These are phyloP conservation scores for Clohesyomyces aquaticus DNA, from an alignment of 495 filamentous ascomycete species.

Conservation along the genomic window DNA sequence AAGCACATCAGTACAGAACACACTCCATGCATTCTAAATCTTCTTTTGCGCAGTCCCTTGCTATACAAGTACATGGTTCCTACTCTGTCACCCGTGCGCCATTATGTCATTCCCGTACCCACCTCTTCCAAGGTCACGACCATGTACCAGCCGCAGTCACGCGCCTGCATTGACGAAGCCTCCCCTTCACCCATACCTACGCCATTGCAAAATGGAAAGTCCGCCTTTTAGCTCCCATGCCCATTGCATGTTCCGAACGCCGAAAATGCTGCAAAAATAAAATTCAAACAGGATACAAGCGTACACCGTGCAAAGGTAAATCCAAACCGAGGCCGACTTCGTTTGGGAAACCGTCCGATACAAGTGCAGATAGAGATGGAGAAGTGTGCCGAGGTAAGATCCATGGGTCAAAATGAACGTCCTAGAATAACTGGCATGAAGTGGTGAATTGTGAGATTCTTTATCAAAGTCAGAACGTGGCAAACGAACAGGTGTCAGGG, in stretches of 20 bases:
- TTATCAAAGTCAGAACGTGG: neutral
- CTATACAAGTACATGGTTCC: neutral
- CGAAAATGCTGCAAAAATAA: conserved; percentile 14
- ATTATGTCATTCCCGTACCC: neutral
- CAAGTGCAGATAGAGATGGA: neutral
- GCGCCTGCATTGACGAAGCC: conserved; percentile 4
- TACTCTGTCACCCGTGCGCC: conserved; percentile 4
- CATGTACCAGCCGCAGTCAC: conserved; percentile 2
- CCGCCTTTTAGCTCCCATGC: conserved; percentile 7
- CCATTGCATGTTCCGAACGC: conserved; percentile 20
- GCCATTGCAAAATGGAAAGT: conserved; percentile 3
- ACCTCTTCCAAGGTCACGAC: neutral
- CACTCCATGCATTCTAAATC: neutral
- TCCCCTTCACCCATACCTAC: conserved; percentile 1
- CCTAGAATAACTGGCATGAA: no score
- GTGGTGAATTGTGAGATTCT: neutral
- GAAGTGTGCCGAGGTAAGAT: no score
- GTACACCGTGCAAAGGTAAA: no score
- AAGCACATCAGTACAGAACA: neutral
- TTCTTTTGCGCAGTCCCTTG: neutral
- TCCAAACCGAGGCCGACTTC: neutral
- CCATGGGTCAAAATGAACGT: no score
- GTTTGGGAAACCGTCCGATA: neutral
- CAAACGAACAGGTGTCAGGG: neutral
- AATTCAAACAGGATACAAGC: conserved; percentile 10